Evolutionary conservation across 768 basidiomycete genomes (phyloP), one percentile per base, ranked within the genome.

Genomic region (Solioccasus polychromus): DNA sequence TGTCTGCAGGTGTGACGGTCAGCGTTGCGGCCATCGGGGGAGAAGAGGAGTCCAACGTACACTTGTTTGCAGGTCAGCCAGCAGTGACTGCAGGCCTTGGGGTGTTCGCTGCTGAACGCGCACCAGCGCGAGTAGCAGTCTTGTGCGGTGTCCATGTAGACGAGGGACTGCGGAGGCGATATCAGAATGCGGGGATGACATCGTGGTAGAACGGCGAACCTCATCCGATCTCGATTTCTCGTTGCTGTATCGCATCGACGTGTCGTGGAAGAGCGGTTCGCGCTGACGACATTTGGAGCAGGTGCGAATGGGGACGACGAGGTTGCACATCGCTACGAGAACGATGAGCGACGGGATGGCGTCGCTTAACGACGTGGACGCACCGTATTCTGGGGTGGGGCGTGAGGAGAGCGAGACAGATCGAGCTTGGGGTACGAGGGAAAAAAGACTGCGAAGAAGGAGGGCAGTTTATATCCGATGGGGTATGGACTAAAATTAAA

Each of bases 81-180:
- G 22, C 63, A 64, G 32, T 51, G 52, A 29, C 35, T 49, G 35
- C 63, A 64, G 6, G 35, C 18, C 17, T 45, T 57, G 0, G 63
- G 50, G 23, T 64, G 63, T 31, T 64, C 63, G 22, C 51, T 59
- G 53, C 64, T 64, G n/a, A 55, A 62, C 18, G 58, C 19, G 26
- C 63, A 64, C 44, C 52, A 42, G 20, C 61, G 62, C 18, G 64
- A 66, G 32, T 57, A 64, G 18, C 63, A 64, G 12, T 64, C 63
- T 45, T 64, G 63, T 0, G 62, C 59, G 2, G 59, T 50, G 39
- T 63, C 64, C 57, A 64, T 66, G 44, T 66, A 64, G 20, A 35
- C 29, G 4, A 46, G 29, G 35, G 42, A 46, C 59, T 64, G 47
- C 5, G 19, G 11, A 0, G 19, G 25, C 7, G 8, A 8, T 8